A percentile compares a stretch with the other conserved stretches of the same genome.
Conservation (phyloP, 1,139 yeast genomes). For the Hansenula sp. region DNA sequence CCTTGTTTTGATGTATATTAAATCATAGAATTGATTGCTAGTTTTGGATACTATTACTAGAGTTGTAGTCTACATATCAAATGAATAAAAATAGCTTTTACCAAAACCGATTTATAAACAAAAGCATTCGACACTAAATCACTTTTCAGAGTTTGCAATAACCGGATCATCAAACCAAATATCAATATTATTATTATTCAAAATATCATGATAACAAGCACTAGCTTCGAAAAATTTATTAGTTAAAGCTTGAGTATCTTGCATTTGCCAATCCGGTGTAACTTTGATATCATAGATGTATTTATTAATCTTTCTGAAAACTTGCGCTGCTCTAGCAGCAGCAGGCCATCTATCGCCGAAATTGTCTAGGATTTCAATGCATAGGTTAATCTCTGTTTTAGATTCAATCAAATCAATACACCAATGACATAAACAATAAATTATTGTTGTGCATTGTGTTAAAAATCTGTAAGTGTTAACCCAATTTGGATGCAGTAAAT, state of each 20-base stretch:
- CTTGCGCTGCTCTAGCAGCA: slow-evolving; percentile 39
- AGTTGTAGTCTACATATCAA: too few relatives aligned
- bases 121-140: background rate
- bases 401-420: slow-evolving; percentile 40
- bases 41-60: too few relatives aligned
- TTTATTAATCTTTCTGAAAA: slow-evolving; percentile 37
- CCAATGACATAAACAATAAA: slow-evolving; percentile 43
- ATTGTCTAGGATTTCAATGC: slow-evolving; percentile 41
- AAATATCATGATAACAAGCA: slow-evolving; percentile 40
- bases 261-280: slow-evolving; percentile 32
- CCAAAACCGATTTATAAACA: too few relatives aligned
- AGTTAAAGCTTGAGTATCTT: slow-evolving; percentile 36
- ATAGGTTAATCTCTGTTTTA: slow-evolving; percentile 39
- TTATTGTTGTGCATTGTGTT: slow-evolving; percentile 40
- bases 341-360: slow-evolving; percentile 44
- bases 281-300: slow-evolving; percentile 37
- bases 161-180: slow-evolving; percentile 25
- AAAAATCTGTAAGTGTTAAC: slow-evolving; percentile 41
- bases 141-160: slow-evolving; percentile 1
- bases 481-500: slow-evolving; percentile 45
- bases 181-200: slow-evolving; percentile 38
- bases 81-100: too few relatives aligned
- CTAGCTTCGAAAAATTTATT: slow-evolving; percentile 39
- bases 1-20: background rate
- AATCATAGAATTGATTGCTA: too few relatives aligned